phyloP scores from a whole-genome alignment of 306 rosid species.

The Trifolium fragiferum region DNA sequence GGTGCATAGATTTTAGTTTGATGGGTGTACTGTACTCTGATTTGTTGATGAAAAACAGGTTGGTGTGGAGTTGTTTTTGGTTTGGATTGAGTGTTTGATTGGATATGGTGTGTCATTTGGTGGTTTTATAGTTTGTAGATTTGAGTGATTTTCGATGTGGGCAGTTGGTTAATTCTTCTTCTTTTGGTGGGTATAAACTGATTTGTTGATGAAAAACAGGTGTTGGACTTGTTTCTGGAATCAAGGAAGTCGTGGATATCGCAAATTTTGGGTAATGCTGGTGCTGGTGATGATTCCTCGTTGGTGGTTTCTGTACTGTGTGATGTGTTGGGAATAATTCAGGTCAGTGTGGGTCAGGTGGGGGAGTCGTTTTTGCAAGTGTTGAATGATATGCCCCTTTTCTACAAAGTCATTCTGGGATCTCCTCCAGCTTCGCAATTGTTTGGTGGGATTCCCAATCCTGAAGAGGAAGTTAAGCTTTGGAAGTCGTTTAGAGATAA shows the following conservation, averaged over 20 bases:
- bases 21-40: constrained; percentile 20
- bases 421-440: constrained; percentile 90
- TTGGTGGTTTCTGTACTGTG: constrained; percentile 75
- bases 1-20: constrained; percentile 32
- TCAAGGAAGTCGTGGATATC: constrained; percentile 84
- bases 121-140: constrained; percentile 23
- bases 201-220: constrained; percentile 46
- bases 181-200: constrained; percentile 30
- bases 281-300: constrained; percentile 53
- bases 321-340: constrained; percentile 82
- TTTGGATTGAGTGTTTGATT: constrained; percentile 17
- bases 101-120: constrained; percentile 36
- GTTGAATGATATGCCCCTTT: constrained; percentile 88
- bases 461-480: constrained; percentile 94
- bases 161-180: constrained; percentile 22
- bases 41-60: constrained; percentile 33
- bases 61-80: constrained; percentile 6
- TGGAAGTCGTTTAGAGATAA: constrained; percentile 89
- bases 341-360: constrained; percentile 91
- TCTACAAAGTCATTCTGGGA: constrained; percentile 73
- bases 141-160: constrained; percentile 26
- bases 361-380: constrained; percentile 94
- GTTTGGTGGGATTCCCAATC: constrained; percentile 95
- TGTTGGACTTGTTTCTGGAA: constrained; percentile 73
- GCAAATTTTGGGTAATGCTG: constrained; percentile 59